Evolutionary conservation across 2,329 filamentous ascomycete species (phyloP).

Genomic region (Aspergillus thermomutatus): DNA sequence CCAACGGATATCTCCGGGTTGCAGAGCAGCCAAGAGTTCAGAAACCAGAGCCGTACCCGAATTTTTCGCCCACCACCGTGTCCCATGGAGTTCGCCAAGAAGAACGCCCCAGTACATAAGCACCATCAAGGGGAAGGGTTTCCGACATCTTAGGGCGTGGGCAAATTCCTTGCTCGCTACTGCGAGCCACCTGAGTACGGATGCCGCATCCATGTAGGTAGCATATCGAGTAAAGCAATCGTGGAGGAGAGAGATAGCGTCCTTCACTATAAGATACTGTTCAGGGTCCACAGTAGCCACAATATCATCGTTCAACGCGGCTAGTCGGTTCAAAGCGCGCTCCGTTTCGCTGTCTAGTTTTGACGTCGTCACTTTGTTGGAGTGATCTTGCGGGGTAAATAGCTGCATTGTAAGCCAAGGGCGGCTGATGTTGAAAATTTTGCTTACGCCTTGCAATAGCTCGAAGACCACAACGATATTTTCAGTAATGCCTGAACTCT

Average conservation of each 20-base stretch:
- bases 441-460: constrained; percentile 33
- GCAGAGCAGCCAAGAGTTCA: constrained; percentile 24
- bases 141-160: constrained; percentile 25
- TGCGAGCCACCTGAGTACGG: constrained; percentile 34
- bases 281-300: constrained; percentile 21
- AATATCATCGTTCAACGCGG: constrained; percentile 26
- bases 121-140: constrained; percentile 30
- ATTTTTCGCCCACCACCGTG: constrained; percentile 34
- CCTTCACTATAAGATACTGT: constrained; percentile 29
- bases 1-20: constrained; percentile 20
- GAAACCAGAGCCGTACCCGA: constrained; percentile 29
- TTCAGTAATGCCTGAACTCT: constrained; percentile 31
- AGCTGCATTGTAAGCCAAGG: constrained; percentile 50
- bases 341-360: constrained; percentile 24
- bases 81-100: constrained; percentile 28
- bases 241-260: constrained; percentile 26
- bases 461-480: constrained; percentile 36
- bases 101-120: constrained; percentile 37
- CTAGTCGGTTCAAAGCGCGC: constrained; percentile 26
- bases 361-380: constrained; percentile 41
- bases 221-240: constrained; percentile 27
- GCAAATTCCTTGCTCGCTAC: constrained; percentile 32
- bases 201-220: constrained; percentile 23
- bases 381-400: constrained; percentile 44
- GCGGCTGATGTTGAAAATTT: constrained; percentile 30